phyloP scores from a whole-genome alignment of 495 filamentous ascomycete genomes.

The Daldinia concentrica region DNA sequence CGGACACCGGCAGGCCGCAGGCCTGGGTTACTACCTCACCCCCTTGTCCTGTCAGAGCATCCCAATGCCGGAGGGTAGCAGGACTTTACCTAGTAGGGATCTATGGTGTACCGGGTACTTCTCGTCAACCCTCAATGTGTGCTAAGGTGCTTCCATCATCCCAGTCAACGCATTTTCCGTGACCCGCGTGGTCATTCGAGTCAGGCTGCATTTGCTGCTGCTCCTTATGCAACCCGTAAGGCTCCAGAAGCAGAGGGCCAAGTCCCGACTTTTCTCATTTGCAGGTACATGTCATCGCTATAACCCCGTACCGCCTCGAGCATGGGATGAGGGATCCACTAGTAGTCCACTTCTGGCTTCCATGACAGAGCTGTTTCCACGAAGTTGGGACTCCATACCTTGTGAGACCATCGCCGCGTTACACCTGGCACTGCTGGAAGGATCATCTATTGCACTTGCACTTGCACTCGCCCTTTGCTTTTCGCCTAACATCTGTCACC shows the following conservation, averaged over 20 bases:
- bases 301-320: conserved; percentile 43
- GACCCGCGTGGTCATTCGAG: conserved; percentile 44
- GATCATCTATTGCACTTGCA: conserved; percentile 46
- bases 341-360: conserved; percentile 44
- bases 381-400: conserved; percentile 50
- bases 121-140: conserved; percentile 23
- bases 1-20: conserved; percentile 37
- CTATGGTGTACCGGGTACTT: conserved; percentile 31
- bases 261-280: conserved; percentile 44
- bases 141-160: conserved; percentile 30
- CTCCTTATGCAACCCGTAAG: conserved; percentile 42
- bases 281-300: conserved; percentile 46
- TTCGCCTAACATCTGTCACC: conserved; percentile 50
- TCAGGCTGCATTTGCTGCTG: conserved; percentile 38
- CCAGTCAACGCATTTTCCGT: conserved; percentile 31
- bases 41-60: conserved; percentile 37
- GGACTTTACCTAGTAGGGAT: conserved; percentile 31
- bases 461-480: conserved; percentile 38
- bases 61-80: conserved; percentile 32
- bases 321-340: conserved; percentile 47
- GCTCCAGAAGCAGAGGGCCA: conserved; percentile 35
- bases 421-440: conserved; percentile 49
- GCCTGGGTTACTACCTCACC: conserved; percentile 22
- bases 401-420: conserved; percentile 50
- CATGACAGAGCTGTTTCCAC: conserved; percentile 46